Evolutionary conservation across 2,329 filamentous ascomycete species (phyloP).

Genomic region (Cytospora chrysosperma): DNA sequence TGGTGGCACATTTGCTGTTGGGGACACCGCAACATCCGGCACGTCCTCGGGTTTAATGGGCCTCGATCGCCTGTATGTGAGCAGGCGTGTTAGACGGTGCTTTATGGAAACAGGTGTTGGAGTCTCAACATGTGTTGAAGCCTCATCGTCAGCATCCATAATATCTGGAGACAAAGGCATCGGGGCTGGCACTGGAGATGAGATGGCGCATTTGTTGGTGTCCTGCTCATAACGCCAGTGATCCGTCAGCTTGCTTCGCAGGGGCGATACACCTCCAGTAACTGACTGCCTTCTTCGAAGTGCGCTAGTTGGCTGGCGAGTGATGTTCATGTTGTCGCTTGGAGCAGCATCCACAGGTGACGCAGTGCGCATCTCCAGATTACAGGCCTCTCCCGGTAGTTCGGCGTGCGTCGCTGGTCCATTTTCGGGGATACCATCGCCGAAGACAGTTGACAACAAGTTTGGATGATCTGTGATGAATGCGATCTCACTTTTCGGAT

Average conservation of each 20-base stretch:
- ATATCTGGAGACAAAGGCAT: background rate
- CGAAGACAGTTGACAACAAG: background rate
- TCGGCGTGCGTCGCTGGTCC: background rate
- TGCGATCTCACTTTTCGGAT: conserved; percentile 3
- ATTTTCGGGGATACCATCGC: background rate
- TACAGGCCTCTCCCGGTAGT: background rate
- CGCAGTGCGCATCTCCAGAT: background rate
- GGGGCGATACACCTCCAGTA: background rate
- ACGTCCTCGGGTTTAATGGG: background rate
- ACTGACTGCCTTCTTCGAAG: background rate
- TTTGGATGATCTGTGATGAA: conserved; percentile 6
- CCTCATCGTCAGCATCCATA: background rate
- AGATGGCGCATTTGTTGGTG: background rate
- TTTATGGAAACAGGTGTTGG: background rate
- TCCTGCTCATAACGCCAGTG: conserved; percentile 1
- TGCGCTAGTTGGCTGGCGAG: background rate
- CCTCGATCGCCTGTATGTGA: background rate
- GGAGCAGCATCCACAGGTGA: background rate
- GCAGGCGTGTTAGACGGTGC: background rate
- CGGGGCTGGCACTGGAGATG: background rate
- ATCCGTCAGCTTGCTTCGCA: background rate
- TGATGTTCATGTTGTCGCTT: background rate
- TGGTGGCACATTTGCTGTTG: background rate
- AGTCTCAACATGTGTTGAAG: background rate
- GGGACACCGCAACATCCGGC: background rate